Base-by-base conservation (phyloP, 192 early-diverging fungal genomes). In the Dispira parvispora region DNA sequence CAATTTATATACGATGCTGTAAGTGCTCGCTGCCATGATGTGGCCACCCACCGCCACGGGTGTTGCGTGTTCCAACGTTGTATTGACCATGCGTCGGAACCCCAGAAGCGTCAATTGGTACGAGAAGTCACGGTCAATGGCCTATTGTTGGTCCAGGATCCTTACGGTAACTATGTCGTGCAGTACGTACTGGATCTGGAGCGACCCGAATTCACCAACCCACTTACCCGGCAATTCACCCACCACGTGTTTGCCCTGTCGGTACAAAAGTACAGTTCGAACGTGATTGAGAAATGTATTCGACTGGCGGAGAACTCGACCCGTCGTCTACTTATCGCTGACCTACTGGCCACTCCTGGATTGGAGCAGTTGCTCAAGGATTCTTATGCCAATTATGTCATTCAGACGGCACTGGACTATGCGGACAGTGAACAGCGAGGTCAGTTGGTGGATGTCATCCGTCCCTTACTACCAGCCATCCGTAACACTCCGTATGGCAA, bases 231-330 rank as follows among this genome's bases (percentile, higher is more conserved):
- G 13, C 79, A 80, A 42, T 89, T 93, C 68, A 76, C 89, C 53
- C 85, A 80, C 26, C 79, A 84, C 67, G 84, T 90, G 27, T 86
- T 83, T 64, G 70, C 71, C 11, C 70, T 93, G 25, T 90, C 89
- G 14, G 81, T 89, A 44, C 91, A 93, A 76, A 93, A 93, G 70
- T 91, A 90, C 67, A 88, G 86, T 65, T 90, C 88, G 46, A 93
- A 93, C 67, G 91, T 91, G 43, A 89, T 93, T 69, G 91, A 93
- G 71, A 93, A 93, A 82, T 93, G 89, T 65, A 90, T 93, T 62
- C 82, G 88, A 20, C 80, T 89, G 21, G 80, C 90, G 4, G 81
- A 86, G 55, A 75, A 78, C 3, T 78, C 81, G 8, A 88, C 84
- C 32, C 81, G 88, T 65, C 71, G 75, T 38, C 66, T 69, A 49